Base-by-base conservation (phyloP, 768 basidiomycete species). In the Tricholoma furcatifolium region DNA sequence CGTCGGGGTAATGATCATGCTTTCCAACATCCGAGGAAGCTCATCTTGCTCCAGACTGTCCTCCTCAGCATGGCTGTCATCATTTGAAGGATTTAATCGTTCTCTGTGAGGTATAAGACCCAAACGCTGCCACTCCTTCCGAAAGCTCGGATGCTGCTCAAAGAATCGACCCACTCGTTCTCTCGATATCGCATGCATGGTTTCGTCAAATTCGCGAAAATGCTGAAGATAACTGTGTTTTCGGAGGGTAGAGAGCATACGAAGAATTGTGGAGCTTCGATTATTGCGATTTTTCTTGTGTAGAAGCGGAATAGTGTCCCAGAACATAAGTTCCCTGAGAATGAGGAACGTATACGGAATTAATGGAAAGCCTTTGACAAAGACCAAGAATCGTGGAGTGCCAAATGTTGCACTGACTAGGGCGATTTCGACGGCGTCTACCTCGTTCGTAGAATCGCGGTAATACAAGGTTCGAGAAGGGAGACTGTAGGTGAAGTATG, bases 81-180 rank as follows among this genome's bases (percentile, higher is more conserved):
- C 39, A 6, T 6, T n/a, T 38, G 36, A 38, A 18, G 18, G 36
- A 2, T 4, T 9, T 3, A 4, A 12, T n/a, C 34, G 47, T 18
- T 14, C 8, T 7, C 55, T 39, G 35, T 41, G 41, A 2, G 31
- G 9, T 50, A 60, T 39, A 24, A 60, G 35, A 4, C 55, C 55
- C 41, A 60, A 24, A 4, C 55, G 41, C 42, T 55, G 48, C 58
- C 58, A 60, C 42, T 54, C 58, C 34, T 50, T 51, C 14, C 55
- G 36, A 20, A 39, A 49, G 7, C 10, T 48, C 5, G 52, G 49
- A 30, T 56, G 51, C 4, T 41, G 41, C 4, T 20, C 43, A 27
- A 43, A 54, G 36, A 56, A 60, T 15, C 49, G 43, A 1, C 41
- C 43, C 3, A 54, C 55, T 6, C 55, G 30, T 11, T 43, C 49